phyloP scores from a whole-genome alignment of 352 stramenopile genomes.

The Phytophthora sp. region DNA sequence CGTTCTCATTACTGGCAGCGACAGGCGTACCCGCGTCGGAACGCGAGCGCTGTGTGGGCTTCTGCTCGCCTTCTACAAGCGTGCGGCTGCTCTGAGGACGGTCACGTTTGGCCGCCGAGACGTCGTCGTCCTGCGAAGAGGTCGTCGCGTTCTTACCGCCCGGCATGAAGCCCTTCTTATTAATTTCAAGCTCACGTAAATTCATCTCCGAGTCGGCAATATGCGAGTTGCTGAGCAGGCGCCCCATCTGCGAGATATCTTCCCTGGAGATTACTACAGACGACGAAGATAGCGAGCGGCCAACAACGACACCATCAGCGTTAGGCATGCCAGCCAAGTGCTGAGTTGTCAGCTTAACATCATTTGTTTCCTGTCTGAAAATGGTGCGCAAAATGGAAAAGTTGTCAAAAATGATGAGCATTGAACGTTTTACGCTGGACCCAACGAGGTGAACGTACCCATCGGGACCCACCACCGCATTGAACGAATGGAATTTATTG shows the following conservation, averaged over 20 bases:
- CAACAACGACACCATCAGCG: slow-evolving; percentile 33
- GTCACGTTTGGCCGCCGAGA: slow-evolving; percentile 67
- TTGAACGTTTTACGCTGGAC: too few relatives aligned
- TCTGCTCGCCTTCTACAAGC: slow-evolving; percentile 65
- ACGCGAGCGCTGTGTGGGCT: slow-evolving; percentile 67
- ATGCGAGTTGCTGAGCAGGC: slow-evolving; percentile 75
- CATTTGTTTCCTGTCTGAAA: slow-evolving; percentile 57
- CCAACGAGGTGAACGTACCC: slow-evolving; percentile 22
- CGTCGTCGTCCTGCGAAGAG: slow-evolving; percentile 37
- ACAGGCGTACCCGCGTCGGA: slow-evolving; percentile 40
- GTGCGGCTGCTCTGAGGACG: slow-evolving; percentile 70
- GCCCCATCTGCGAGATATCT: slow-evolving; percentile 75
- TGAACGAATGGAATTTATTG: slow-evolving; percentile 81
- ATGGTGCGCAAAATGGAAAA: slow-evolving; percentile 2
- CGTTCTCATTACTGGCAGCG: slow-evolving; percentile 25
- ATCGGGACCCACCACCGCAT: slow-evolving; percentile 57
- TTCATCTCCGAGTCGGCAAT: slow-evolving; percentile 84
- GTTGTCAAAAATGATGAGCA: slow-evolving; percentile 3
- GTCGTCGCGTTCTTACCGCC: slow-evolving; percentile 10
- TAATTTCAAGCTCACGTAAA: slow-evolving; percentile 79
- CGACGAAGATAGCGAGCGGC: slow-evolving; percentile 70
- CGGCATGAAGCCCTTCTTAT: slow-evolving; percentile 61
- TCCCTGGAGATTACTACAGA: slow-evolving; percentile 80
- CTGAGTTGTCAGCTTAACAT: slow-evolving; percentile 37
- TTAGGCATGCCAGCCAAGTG: slow-evolving; percentile 45